These are phyloP conservation scores for Toxoplasma gondii DNA, from an alignment of 169 alveolate species.

Conservation along the genomic window DNA sequence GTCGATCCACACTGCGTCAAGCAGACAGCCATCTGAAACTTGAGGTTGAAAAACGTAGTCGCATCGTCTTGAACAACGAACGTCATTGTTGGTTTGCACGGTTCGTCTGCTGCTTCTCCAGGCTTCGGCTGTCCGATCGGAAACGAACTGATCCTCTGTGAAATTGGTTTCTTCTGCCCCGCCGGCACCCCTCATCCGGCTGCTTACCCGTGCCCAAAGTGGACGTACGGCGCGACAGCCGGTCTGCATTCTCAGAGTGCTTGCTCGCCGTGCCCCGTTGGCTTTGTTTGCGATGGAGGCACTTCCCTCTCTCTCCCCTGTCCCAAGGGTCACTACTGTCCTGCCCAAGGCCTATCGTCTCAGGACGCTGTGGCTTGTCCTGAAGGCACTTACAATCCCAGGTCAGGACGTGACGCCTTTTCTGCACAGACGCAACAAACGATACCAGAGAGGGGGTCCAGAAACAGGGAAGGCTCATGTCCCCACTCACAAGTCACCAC, in stretches of 20 bases:
- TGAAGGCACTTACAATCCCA: background rate
- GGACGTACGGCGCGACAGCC: constrained; percentile 68
- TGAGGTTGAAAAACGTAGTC: too few species aligned
- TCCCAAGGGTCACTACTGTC: background rate
- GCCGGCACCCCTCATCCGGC: constrained; percentile 46
- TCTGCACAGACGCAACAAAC: too few species aligned
- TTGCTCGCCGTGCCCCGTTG: background rate
- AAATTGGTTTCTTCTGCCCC: constrained; percentile 77
- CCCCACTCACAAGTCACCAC: too few species aligned
- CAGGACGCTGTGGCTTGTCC: background rate
- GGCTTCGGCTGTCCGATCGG: constrained; percentile 6
- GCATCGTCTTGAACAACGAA: too few species aligned
- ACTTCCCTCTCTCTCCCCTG: background rate
- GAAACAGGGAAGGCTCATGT: too few species aligned
- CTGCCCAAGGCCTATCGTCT: background rate
- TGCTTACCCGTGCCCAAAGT: constrained; percentile 73
- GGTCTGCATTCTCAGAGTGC: background rate
- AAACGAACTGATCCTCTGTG: background rate
- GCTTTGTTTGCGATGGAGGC: constrained; percentile 13
- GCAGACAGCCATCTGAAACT: too few species aligned
- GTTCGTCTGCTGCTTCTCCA: background rate
- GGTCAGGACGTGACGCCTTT: background rate
- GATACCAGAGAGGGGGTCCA: too few species aligned
- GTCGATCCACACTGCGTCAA: too few species aligned
- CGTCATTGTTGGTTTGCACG: too few species aligned